Evolutionary conservation across 306 rosid genomes (phyloP), one percentile per base, ranked within the genome.

Genomic region (Pterocarpus santalinus): DNA sequence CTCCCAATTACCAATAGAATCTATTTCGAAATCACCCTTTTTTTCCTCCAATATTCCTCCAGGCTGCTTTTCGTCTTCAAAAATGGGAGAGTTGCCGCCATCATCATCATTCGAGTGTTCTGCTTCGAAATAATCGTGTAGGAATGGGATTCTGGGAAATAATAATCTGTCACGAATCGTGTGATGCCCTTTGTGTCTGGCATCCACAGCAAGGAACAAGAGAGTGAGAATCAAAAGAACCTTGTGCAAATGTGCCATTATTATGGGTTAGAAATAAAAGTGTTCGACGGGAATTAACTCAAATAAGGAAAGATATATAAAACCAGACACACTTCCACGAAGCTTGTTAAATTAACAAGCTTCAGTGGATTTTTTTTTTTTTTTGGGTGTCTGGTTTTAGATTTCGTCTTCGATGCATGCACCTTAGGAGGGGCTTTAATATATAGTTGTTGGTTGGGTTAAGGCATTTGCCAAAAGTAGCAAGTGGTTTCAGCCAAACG

Each of bases 1-100:
- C 0, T 81, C 86, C 99, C 99, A 93, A 0, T 5, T 0, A 13
- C 99, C 99, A 2, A 1, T 0, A 13, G n/a, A 85, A n/a, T 0
- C 11, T 12, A 85, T 30, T 41, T 61, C 57, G 0, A 82, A 80
- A 56, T 80, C 69, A 5, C 11, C 44, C 16, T 83, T 83, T 10
- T 7, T 7, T 11, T 15, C 73, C 14, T 2, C 12, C 6, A 43
- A 63, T 7, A 4, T 63, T 52, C 46, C 65, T 8, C 2, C 14
- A 28, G 36, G 14, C 5, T 10, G n/a, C 1, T 61, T 1, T 12
- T 32, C 16, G 9, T 61, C 63, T 6, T 56, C 8, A 4, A 4
- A 0, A 52, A 1, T 2, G 14, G 64, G 14, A 7, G 7, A 5
- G 14, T 64, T 15, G 16, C 0, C 0, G 3, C 14, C 2, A 44